Evolutionary conservation across 2,329 filamentous ascomycete genomes (phyloP).

Genomic region (Aspergillus hiratsukae): DNA sequence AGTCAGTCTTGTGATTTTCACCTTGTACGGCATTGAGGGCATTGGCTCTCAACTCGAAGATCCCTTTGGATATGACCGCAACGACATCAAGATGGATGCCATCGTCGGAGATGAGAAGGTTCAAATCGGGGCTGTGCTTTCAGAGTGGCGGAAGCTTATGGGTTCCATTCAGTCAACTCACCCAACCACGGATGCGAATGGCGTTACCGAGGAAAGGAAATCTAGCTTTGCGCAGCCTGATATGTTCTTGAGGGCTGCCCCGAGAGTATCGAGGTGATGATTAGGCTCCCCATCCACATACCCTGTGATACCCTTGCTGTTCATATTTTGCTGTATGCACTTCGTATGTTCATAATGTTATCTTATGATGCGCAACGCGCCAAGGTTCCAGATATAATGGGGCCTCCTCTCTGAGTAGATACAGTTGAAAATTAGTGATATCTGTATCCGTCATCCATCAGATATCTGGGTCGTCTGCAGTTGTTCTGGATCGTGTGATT

Average conservation of each 20-base stretch:
- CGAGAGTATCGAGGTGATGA: constrained; percentile 7
- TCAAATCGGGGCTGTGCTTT: constrained; percentile 55
- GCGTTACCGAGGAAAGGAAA: constrained; percentile 4
- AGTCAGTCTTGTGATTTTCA: constrained; percentile 58
- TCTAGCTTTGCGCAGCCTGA: constrained; percentile 22
- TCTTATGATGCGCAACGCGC: background rate
- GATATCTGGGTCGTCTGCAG: background rate
- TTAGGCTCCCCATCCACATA: background rate
- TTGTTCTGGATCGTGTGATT: background rate
- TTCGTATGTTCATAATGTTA: background rate
- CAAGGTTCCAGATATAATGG: background rate
- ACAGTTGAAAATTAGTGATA: background rate
- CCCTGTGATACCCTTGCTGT: background rate
- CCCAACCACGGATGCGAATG: constrained; percentile 4
- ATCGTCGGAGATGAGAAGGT: constrained; percentile 57
- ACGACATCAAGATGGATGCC: constrained; percentile 65
- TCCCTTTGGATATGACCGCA: constrained; percentile 62
- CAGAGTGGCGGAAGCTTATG: constrained; percentile 50
- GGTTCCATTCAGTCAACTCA: constrained; percentile 14
- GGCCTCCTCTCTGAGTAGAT: too few species aligned
- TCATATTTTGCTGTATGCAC: background rate
- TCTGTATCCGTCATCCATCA: background rate
- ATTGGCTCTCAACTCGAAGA: constrained; percentile 62
- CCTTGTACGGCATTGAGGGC: constrained; percentile 60
- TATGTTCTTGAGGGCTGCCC: constrained; percentile 25